Conservation (phyloP, 176 grass and related monocot species). For the Musa troglodytarum region DNA sequence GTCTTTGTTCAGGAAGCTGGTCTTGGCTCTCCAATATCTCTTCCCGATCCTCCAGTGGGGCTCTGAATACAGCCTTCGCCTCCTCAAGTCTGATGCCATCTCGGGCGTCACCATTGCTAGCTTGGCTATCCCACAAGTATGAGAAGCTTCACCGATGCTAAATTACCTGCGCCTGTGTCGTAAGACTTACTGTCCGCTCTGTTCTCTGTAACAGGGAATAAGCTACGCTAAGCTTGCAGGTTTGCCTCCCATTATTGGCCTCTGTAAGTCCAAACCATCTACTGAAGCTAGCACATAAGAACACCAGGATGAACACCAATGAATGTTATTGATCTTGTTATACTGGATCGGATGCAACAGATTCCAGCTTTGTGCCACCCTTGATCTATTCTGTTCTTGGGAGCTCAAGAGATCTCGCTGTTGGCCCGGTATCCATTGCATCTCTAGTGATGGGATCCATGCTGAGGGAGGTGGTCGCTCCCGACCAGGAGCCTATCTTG, state of each 20-base stretch:
- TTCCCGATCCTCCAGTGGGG: slow-evolving; percentile 97
- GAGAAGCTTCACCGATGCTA: neutral
- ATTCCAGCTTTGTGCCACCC: slow-evolving; percentile 98
- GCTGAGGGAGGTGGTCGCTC: slow-evolving; percentile 71
- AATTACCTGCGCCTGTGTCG: neutral
- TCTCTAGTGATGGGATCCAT: slow-evolving; percentile 98
- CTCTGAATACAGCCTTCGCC: slow-evolving; percentile 52
- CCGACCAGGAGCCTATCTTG: slow-evolving; percentile 61
- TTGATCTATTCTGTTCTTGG: slow-evolving; percentile 87
- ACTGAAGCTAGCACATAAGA: no score
- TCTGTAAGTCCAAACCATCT: slow-evolving; percentile 44
- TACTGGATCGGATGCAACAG: slow-evolving; percentile 20
- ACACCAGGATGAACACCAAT: no score
- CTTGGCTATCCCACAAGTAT: slow-evolving; percentile 88
- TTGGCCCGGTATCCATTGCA: slow-evolving; percentile 91
- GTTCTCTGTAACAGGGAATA: slow-evolving; percentile 63
- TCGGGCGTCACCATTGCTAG: slow-evolving; percentile 99
- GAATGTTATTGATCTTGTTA: neutral
- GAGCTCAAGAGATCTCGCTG: slow-evolving; percentile 82
- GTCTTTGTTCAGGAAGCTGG: slow-evolving; percentile 39
- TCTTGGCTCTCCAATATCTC: slow-evolving; percentile 76
- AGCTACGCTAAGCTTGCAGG: slow-evolving; percentile 99
- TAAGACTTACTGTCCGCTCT: neutral
- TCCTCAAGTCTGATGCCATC: slow-evolving; percentile 85
- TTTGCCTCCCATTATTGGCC: slow-evolving; percentile 89